Percentiles rank a stretch among this genome's conserved stretches.
These are phyloP conservation scores for Fusarium piperis DNA, from an alignment of 2,329 filamentous ascomycete genomes.

Conservation along the genomic window DNA sequence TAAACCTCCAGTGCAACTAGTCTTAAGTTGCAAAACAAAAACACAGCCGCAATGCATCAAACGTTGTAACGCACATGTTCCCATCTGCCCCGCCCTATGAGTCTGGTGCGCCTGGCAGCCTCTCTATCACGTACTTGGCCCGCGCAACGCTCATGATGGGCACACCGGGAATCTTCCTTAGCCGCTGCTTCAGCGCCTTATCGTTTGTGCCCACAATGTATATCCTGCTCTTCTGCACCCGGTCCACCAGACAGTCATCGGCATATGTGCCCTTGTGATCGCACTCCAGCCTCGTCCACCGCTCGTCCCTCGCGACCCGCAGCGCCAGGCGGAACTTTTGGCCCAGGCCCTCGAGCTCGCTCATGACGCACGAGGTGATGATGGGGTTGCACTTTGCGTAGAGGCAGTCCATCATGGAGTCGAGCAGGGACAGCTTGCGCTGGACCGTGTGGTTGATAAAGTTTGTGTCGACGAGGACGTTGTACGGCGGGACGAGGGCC, in stretches of 20 bases:
- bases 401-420: conserved; percentile 92
- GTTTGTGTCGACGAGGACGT: conserved; percentile 77
- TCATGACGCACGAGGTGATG: conserved; percentile 81
- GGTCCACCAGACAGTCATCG: conserved; percentile 84
- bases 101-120: conserved; percentile 84
- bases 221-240: conserved; percentile 78
- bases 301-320: conserved; percentile 86
- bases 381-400: conserved; percentile 92
- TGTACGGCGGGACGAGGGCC: conserved; percentile 83
- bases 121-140: conserved; percentile 94
- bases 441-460: conserved; percentile 92
- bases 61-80: conserved; percentile 28
- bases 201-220: conserved; percentile 84
- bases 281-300: conserved; percentile 87
- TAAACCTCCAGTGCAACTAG: neutral
- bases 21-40: neutral
- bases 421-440: conserved; percentile 86
- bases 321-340: conserved; percentile 88
- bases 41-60: conserved; percentile 10
- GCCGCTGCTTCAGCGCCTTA: conserved; percentile 81
- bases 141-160: conserved; percentile 83
- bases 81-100: conserved; percentile 37
- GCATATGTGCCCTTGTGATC: conserved; percentile 87
- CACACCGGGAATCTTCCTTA: conserved; percentile 76
- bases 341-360: conserved; percentile 89